Base-by-base conservation (phyloP, 2,329 filamentous ascomycete genomes). In the Cryphonectria parasitica region DNA sequence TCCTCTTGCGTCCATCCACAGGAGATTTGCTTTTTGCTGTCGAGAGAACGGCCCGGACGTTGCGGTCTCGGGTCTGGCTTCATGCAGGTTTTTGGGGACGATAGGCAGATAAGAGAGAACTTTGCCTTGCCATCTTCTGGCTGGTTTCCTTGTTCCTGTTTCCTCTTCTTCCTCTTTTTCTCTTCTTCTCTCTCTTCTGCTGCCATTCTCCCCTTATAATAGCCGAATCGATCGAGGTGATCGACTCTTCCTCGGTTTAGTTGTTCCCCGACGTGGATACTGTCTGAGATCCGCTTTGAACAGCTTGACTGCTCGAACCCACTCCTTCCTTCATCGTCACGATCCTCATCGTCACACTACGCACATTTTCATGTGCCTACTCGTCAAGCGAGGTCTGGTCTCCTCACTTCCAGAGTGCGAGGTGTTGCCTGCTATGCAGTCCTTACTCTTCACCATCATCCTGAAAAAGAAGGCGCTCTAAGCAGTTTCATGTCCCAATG, bases 401-500 rank as follows among this genome's bases (percentile, higher is more conserved):
- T 45, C 43, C 34, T 52, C 28, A 58, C 19, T 69, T 56, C 63
- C 31, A 31, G 67, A 45, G 19, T 41, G 43, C 31, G 58, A 41
- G 39, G 25, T 25, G 43, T 70, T 45, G 69, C 67, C 67, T 73
- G 69, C 67, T 65, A 73, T 73, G 69, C 68, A 49, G 62, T 62
- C 69, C n/a, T 22, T 66, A 43, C 31, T 68, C 2, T 52, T 62
- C 31, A 56, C 43, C 7, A 43, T 45, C 25, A 67, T 72, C 25
- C 62, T 64, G 11, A 68, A 52, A 25, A 66, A 64, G 39, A 66
- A 72, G 34, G 66, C 60, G 11, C 34, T 64, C 6, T 34, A 25
- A 64, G 34, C 45, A 19, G n/a, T 31, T 28, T n/a, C 63, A 49
- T 36, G 2, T 34, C 61, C n/a, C 28, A n/a, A 70, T 63, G 64